Evolutionary conservation across 2,329 filamentous ascomycete genomes (phyloP).

Genomic region (Ceratocystis eucalypticola): DNA sequence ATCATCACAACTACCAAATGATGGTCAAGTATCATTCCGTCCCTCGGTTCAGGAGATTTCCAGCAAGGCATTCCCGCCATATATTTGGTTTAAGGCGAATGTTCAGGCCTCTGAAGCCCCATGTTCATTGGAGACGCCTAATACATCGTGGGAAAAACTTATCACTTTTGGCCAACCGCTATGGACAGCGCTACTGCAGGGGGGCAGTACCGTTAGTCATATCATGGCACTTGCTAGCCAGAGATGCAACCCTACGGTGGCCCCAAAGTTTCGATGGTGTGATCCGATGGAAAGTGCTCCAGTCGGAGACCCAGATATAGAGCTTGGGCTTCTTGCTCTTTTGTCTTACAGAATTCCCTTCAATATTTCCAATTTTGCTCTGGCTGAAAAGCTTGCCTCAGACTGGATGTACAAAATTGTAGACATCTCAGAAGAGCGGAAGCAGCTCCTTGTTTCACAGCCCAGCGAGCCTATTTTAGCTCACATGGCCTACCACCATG

Average conservation of each 20-base stretch:
- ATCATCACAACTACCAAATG: background rate
- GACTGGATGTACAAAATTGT: background rate
- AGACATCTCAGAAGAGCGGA: background rate
- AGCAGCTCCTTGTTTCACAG: background rate
- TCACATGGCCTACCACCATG: background rate
- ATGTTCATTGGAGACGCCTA: too few species aligned
- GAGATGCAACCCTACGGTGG: background rate
- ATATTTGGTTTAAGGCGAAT: too few species aligned
- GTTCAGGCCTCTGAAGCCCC: too few species aligned
- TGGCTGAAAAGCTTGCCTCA: background rate
- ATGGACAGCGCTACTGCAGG: too few species aligned
- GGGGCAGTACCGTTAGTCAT: too few species aligned
- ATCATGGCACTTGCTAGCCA: too few species aligned
- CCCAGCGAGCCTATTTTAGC: background rate
- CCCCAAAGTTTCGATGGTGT: background rate
- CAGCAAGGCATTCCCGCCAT: background rate
- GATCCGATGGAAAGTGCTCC: too few species aligned
- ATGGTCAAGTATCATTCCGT: background rate
- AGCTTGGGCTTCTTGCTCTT: background rate
- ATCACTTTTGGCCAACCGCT: too few species aligned
- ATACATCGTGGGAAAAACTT: too few species aligned
- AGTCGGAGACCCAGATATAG: too few species aligned
- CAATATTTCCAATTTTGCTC: background rate
- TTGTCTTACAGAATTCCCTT: background rate
- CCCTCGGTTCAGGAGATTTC: background rate